Conservation (phyloP, 202 grass and related monocot species). For the Miscanthus sacchariflorus region DNA sequence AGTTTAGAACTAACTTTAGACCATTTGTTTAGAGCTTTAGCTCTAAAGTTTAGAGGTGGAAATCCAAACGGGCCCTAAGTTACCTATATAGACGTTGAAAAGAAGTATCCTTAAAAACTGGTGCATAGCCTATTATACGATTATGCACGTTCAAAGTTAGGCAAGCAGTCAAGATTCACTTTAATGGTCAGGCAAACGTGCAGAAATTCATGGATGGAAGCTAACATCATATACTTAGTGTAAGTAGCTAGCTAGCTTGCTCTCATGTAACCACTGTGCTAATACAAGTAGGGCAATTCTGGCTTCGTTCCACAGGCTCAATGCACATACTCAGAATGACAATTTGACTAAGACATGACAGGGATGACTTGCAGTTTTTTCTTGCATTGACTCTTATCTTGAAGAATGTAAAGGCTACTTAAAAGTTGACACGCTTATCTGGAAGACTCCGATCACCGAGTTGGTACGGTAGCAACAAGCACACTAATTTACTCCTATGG, state of each 20-base stretch:
- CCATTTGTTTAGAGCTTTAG: too few species aligned
- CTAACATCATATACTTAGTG: background rate
- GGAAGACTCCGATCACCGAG: background rate
- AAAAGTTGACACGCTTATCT: background rate
- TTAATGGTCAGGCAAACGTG: constrained; percentile 39
- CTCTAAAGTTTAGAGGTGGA: too few species aligned
- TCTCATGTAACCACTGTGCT: constrained; percentile 15
- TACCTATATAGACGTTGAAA: background rate
- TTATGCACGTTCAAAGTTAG: constrained; percentile 46
- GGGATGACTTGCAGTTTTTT: background rate
- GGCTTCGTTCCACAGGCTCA: constrained; percentile 40
- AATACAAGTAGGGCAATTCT: background rate
- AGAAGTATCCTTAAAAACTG: background rate
- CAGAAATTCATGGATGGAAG: background rate
- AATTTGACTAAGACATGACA: constrained; percentile 42
- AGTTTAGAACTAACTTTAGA: too few species aligned
- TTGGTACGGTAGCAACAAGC: constrained; percentile 25
- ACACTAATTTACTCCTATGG: background rate
- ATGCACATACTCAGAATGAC: constrained; percentile 32
- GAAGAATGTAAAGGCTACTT: constrained; percentile 10
- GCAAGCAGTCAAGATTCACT: constrained; percentile 45
- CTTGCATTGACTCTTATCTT: constrained; percentile 39
- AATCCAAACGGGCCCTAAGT: background rate
- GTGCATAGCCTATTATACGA: background rate
- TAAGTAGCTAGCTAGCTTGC: background rate